These are phyloP conservation scores for Rhamnella rubrinervis DNA, from an alignment of 331 rosid genomes.

Conservation along the genomic window DNA sequence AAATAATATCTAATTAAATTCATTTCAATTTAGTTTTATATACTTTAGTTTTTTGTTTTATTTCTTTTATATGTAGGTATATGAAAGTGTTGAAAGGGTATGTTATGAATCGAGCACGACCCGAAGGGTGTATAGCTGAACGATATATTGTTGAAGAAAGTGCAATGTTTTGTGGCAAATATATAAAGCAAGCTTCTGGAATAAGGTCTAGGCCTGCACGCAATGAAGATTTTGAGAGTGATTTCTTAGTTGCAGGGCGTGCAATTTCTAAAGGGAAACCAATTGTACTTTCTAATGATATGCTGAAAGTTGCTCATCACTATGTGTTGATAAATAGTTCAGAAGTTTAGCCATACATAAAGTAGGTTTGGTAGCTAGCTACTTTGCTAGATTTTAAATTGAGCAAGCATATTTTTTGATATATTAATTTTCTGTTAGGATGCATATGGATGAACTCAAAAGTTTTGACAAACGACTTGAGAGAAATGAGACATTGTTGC, in stretches of 20 bases:
- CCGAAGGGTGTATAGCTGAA: constrained; percentile 2
- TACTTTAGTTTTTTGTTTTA: not conserved
- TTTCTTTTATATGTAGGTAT: not conserved
- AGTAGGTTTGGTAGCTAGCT: not conserved
- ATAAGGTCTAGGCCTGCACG: not conserved
- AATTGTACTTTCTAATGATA: too few species aligned
- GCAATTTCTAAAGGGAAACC: not conserved
- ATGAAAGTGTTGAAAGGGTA: not conserved
- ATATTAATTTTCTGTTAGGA: not conserved
- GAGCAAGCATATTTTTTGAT: not conserved
- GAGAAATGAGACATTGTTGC: not conserved
- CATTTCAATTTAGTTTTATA: not conserved
- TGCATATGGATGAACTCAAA: not conserved
- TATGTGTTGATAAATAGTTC: not conserved
- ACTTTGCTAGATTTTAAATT: not conserved
- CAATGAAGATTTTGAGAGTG: not conserved
- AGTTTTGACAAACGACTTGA: not conserved
- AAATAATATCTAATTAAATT: too few species aligned
- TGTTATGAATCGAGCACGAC: not conserved
- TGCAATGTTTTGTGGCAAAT: not conserved
- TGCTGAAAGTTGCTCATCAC: not conserved
- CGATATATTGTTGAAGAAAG: not conserved
- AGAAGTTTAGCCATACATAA: not conserved
- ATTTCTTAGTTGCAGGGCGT: not conserved
- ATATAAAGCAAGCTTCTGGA: not conserved